Conservation (phyloP, 2,329 filamentous ascomycete species). For the Metarhizium humberi region DNA sequence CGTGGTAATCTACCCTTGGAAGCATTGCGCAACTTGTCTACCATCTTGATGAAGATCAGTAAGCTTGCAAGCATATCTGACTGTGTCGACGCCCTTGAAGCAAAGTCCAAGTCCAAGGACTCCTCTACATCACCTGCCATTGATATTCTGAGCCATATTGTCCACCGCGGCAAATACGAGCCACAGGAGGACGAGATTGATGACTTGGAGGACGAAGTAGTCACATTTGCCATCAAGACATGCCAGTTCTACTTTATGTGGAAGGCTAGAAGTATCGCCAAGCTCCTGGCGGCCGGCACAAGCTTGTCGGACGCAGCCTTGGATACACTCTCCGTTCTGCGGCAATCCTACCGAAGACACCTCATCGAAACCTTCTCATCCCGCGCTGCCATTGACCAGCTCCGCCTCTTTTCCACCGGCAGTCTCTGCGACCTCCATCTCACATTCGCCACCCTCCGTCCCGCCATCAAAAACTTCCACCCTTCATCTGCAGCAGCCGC, state of each 20-base stretch:
- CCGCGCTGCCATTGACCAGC: constrained; percentile 61
- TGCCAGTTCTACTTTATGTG: constrained; percentile 92
- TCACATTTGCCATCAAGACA: constrained; percentile 65
- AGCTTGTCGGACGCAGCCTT: constrained; percentile 49
- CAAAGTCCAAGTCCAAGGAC: constrained; percentile 37
- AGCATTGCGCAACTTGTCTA: constrained; percentile 60
- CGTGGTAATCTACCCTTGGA: constrained; percentile 60
- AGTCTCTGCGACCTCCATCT: constrained; percentile 75
- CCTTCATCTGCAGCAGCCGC: constrained; percentile 15
- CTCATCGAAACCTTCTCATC: constrained; percentile 61
- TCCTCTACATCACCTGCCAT: constrained; percentile 43
- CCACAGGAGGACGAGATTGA: constrained; percentile 63
- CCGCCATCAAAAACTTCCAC: constrained; percentile 34
- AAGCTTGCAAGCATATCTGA: constrained; percentile 74
- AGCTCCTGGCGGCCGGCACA: constrained; percentile 43
- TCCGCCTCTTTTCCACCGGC: constrained; percentile 67
- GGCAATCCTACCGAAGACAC: constrained; percentile 49
- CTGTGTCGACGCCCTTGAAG: constrained; percentile 66
- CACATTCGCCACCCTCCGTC: constrained; percentile 64
- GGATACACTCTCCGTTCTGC: constrained; percentile 47
- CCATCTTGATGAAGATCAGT: constrained; percentile 68
- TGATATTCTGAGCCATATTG: constrained; percentile 61
- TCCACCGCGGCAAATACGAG: constrained; percentile 63
- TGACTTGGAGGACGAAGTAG: constrained; percentile 69
- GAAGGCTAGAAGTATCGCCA: constrained; percentile 60